phyloP scores from a whole-genome alignment of 2,329 filamentous ascomycete species.

The Aplosporella prunicola region DNA sequence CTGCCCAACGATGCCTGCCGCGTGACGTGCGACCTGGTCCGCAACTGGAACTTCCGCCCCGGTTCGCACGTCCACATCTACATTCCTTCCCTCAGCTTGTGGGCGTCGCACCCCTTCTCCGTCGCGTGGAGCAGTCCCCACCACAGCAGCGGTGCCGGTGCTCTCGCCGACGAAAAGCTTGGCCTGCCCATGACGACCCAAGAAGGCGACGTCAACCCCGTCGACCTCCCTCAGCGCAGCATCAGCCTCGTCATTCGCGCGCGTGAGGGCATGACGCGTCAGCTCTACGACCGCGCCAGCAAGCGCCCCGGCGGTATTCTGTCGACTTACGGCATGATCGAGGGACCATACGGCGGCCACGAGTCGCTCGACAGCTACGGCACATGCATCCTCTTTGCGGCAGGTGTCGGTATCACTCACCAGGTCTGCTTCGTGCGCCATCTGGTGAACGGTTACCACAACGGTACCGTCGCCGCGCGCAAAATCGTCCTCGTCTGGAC shows the following conservation, averaged over 20 bases:
- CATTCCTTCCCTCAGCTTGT: constrained; percentile 38
- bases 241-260: constrained; percentile 66
- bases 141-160: background rate
- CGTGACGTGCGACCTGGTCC: constrained; percentile 50
- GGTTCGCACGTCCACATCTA: constrained; percentile 54
- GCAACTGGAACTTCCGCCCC: constrained; percentile 43
- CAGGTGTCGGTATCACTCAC: constrained; percentile 73
- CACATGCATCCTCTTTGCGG: constrained; percentile 69
- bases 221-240: constrained; percentile 24
- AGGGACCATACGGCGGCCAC: constrained; percentile 67
- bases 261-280: constrained; percentile 63
- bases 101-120: constrained; percentile 41
- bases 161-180: constrained; percentile 24
- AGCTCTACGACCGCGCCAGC: constrained; percentile 58
- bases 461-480: constrained; percentile 60
- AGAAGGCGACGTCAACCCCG: constrained; percentile 20
- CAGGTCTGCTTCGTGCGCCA: constrained; percentile 67
- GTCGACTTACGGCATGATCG: constrained; percentile 56
- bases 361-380: constrained; percentile 66
- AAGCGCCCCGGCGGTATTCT: constrained; percentile 52
- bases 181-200: constrained; percentile 16
- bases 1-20: constrained; percentile 51
- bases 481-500: constrained; percentile 70
- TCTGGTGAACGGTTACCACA: constrained; percentile 57
- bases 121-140: constrained; percentile 25